Evolutionary conservation across 768 basidiomycete genomes (phyloP).

Genomic region (Phanerodontia chrysosporium): DNA sequence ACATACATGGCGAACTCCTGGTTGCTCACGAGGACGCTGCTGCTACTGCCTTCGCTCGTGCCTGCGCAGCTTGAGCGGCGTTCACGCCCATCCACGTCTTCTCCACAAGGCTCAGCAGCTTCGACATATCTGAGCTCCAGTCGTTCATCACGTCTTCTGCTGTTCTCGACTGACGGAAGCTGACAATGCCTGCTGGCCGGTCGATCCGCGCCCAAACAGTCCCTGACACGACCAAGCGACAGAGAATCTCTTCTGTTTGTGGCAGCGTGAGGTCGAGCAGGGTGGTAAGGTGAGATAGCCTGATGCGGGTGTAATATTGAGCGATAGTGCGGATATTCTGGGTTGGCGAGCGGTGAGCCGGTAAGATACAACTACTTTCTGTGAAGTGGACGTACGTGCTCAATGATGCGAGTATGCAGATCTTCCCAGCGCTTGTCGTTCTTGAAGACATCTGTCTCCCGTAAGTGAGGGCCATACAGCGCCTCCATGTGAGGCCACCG

Average conservation of each 20-base stretch:
- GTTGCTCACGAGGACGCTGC: not conserved
- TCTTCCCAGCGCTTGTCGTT: slow-evolving; percentile 87
- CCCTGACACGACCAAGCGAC: slow-evolving; percentile 85
- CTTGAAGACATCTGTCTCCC: slow-evolving; percentile 77
- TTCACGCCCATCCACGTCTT: slow-evolving; percentile 99
- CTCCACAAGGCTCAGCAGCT: slow-evolving; percentile 85
- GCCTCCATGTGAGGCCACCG: slow-evolving; percentile 92
- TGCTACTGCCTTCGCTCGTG: slow-evolving; percentile 45
- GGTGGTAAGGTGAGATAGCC: slow-evolving; percentile 72
- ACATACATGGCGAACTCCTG: slow-evolving; percentile 12
- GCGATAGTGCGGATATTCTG: slow-evolving; percentile 96
- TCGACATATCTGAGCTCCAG: slow-evolving; percentile 96
- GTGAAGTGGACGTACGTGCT: slow-evolving; percentile 59
- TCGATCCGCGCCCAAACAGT: slow-evolving; percentile 94
- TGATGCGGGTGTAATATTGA: slow-evolving; percentile 92
- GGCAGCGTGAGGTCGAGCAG: slow-evolving; percentile 81
- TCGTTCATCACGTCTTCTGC: slow-evolving; percentile 96
- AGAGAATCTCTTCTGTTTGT: slow-evolving; percentile 85
- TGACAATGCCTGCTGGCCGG: slow-evolving; percentile 84
- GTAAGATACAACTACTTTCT: not conserved
- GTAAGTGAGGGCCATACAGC: slow-evolving; percentile 82
- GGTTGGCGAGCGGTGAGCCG: not conserved
- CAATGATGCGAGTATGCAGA: slow-evolving; percentile 91
- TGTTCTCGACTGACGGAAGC: slow-evolving; percentile 76
- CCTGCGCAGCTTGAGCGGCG: slow-evolving; percentile 81